Base-by-base conservation (phyloP, 306 rosid genomes). In the Carpinus viminea region DNA sequence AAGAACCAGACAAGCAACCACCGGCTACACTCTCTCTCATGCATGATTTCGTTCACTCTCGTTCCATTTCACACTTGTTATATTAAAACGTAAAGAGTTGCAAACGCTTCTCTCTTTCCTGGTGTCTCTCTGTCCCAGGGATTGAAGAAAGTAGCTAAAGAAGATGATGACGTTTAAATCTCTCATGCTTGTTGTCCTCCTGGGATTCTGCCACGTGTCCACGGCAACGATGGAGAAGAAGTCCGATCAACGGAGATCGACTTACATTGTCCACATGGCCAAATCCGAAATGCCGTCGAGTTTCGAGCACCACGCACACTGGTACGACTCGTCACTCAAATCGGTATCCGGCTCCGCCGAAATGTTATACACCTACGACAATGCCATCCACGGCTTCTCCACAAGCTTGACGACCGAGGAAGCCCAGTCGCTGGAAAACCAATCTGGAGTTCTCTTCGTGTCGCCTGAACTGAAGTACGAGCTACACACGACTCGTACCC, bases 401-500 rank as follows among this genome's bases (percentile, higher is more conserved):
- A 74, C 98, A 4, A 85, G 83, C 47, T 71, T 92, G 20, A 92
- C 93, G 12, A 31, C 59, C 1, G 85, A 82, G 36, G 94, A 90
- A 71, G 91, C 89, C 1, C 68, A 2, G n/a, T 70, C 43, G 24
- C 89, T 94, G n/a, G 66, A 78, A 38, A 60, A 57, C 24, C 87
- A 76, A 74, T 41, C 86, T 0, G 97, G 89, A 38, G 82, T 94
- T 52, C 87, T 90, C 45, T 87, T 88, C 17, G 92, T 92, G 57
- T 64, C 74, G 47, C 92, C 87, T 0, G 96, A 90, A 36, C 8
- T 72, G 34, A 87, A 16, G 56, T 94, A 88, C 84, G 88, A 88
- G 72, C 90, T 91, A 16, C 96, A 85, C 69, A 94, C 98, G 6
- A 94, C 98, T 70, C 90, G 96, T 18, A 89, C 92, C 24, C 97